These are phyloP conservation scores for Trypanosomatidae sp. DNA, from an alignment of 208 protist genomes.

Conservation along the genomic window DNA sequence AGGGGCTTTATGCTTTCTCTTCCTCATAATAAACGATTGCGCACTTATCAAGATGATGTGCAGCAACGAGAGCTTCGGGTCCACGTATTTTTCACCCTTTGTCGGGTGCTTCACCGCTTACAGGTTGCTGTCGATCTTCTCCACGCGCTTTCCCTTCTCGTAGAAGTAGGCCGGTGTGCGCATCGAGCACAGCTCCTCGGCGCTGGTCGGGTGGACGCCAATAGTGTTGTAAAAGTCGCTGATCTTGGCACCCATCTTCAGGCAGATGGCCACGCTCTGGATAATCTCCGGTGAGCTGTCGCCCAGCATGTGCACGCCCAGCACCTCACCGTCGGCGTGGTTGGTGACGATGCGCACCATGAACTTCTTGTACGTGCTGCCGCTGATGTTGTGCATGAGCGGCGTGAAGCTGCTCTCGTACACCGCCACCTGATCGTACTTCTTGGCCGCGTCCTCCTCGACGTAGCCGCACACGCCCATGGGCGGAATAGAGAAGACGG, in stretches of 20 bases:
- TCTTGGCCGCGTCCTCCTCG: constrained; percentile 80
- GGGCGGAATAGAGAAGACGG: constrained; percentile 91
- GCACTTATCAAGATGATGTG: no score
- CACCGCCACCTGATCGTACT: constrained; percentile 77
- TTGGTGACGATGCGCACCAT: constrained; percentile 86
- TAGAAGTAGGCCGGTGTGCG: constrained; percentile 82
- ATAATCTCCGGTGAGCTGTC: constrained; percentile 90
- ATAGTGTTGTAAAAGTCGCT: constrained; percentile 94
- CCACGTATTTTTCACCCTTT: no score
- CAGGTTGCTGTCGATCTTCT: constrained; percentile 72
- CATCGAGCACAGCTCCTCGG: constrained; percentile 94
- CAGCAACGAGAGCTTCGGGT: no score
- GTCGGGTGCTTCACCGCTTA: no score
- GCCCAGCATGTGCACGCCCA: constrained; percentile 91
- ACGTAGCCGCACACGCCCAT: constrained; percentile 85
- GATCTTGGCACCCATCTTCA: constrained; percentile 94
- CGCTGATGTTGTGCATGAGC: constrained; percentile 90
- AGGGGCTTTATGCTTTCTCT: no score
- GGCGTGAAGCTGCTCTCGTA: constrained; percentile 88
- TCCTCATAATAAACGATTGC: no score
- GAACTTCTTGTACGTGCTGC: constrained; percentile 86
- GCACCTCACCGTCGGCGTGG: constrained; percentile 67
- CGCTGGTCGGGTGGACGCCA: constrained; percentile 96
- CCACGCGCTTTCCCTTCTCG: constrained; percentile 61
- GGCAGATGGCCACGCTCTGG: constrained; percentile 85